phyloP scores from a whole-genome alignment of 2,329 filamentous ascomycete species.

The Fusarium chuoi region DNA sequence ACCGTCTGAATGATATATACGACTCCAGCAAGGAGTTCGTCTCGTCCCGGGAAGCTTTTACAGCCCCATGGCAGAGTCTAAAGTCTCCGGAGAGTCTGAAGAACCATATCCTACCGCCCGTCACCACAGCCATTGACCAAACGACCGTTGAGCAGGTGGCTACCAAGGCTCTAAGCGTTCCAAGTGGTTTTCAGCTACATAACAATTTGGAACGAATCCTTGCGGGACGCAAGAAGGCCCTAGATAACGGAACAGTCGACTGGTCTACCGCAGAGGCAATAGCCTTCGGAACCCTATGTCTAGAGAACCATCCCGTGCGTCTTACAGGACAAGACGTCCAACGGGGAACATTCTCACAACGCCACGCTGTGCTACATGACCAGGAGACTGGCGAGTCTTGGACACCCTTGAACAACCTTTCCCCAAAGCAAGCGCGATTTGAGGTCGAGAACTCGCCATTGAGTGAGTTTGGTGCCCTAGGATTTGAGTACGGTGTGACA shows the following conservation, averaged over 20 bases:
- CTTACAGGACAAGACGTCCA: conserved; percentile 98
- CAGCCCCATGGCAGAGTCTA: conserved; percentile 87
- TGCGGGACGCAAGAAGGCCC: conserved; percentile 84
- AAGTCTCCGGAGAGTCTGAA: conserved; percentile 83
- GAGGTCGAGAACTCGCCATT: conserved; percentile 96
- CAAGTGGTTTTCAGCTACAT: conserved; percentile 88
- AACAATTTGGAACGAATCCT: conserved; percentile 97
- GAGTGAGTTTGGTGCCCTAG: conserved; percentile 76
- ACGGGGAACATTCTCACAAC: conserved; percentile 98
- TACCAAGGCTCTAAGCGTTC: conserved; percentile 77
- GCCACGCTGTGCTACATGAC: conserved; percentile 95
- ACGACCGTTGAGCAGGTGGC: conserved; percentile 81
- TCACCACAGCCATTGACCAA: conserved; percentile 81
- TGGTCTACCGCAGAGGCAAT: conserved; percentile 96
- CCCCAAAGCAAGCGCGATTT: conserved; percentile 90
- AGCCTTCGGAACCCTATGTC: conserved; percentile 88
- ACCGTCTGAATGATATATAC: conserved; percentile 97
- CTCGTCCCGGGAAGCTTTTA: conserved; percentile 68
- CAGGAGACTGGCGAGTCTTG: conserved; percentile 92
- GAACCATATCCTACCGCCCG: conserved; percentile 66
- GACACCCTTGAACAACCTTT: conserved; percentile 87
- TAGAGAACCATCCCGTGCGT: conserved; percentile 93
- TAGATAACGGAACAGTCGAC: conserved; percentile 91
- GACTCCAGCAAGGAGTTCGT: conserved; percentile 76
- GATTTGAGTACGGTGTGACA: conserved; percentile 98